These are phyloP conservation scores for Lentinus polychrous DNA, from an alignment of 1,284 basidiomycete genomes.

Conservation along the genomic window DNA sequence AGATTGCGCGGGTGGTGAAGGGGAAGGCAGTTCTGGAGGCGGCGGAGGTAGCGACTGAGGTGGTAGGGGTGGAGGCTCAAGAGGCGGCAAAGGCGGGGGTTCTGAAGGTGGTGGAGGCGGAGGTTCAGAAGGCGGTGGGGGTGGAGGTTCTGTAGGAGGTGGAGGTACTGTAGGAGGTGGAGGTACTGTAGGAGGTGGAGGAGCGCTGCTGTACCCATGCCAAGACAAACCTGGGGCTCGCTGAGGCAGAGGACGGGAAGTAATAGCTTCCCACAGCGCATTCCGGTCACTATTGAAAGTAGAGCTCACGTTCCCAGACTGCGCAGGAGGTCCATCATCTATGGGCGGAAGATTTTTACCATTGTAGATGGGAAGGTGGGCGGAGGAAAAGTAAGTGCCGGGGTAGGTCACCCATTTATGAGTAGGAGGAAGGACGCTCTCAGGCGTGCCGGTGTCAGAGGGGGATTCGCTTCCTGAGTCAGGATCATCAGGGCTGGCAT, in stretches of 20 bases:
- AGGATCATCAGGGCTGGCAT: constrained; percentile 3
- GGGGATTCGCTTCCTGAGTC: constrained; percentile 10
- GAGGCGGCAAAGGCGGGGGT: constrained; percentile 15
- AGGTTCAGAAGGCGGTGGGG: constrained; percentile 17
- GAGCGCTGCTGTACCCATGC: neutral
- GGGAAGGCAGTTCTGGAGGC: constrained; percentile 6
- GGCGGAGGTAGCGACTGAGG: constrained; percentile 11
- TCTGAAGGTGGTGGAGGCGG: constrained; percentile 12
- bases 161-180: constrained; percentile 14
- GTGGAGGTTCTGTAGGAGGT: constrained; percentile 11
- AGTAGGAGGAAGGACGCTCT: constrained; percentile 4
- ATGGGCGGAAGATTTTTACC: constrained; percentile 33
- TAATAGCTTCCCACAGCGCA: constrained; percentile 33
- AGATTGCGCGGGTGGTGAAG: constrained; percentile 1
- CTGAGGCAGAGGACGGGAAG: constrained; percentile 11
- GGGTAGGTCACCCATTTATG: constrained; percentile 61
- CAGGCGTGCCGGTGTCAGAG: neutral
- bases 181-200: constrained; percentile 13
- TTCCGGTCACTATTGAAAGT: constrained; percentile 34
- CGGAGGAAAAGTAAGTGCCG: constrained; percentile 48
- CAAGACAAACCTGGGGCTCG: neutral
- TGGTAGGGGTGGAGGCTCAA: constrained; percentile 7
- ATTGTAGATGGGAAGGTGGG: constrained; percentile 48
- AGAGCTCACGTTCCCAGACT: constrained; percentile 17
- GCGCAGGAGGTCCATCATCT: constrained; percentile 1